A percentile compares a stretch with the other conserved stretches of the same genome.
Conservation (phyloP, 257 asterid genomes). For the Ilex asprella region DNA sequence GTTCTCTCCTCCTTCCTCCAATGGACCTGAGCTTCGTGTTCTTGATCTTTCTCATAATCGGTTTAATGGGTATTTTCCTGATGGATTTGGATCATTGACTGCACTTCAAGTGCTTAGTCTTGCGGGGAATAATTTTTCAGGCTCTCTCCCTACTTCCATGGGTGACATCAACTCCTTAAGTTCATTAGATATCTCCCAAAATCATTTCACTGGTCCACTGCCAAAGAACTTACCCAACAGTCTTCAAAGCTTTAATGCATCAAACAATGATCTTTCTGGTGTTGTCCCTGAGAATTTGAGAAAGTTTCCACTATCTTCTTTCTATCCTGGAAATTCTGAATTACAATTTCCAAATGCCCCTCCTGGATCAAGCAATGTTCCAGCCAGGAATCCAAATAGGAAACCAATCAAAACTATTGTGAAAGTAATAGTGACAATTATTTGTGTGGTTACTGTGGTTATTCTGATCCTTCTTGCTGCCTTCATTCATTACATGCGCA, state of each 20-base stretch:
- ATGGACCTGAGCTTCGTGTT: slow-evolving; percentile 39
- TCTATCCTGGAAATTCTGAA: slow-evolving; percentile 85
- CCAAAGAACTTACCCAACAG: slow-evolving; percentile 52
- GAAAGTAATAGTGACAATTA: slow-evolving; percentile 50
- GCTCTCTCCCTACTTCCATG: slow-evolving; percentile 57
- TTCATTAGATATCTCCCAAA: slow-evolving; percentile 56
- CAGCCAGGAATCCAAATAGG: slow-evolving; percentile 25
- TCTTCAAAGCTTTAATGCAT: slow-evolving; percentile 76
- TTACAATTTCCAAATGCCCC: slow-evolving; percentile 81
- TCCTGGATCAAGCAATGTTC: slow-evolving; percentile 39
- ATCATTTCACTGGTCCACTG: slow-evolving; percentile 64
- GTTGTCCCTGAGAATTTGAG: slow-evolving; percentile 83
- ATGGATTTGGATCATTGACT: slow-evolving; percentile 50
- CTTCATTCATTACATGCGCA: slow-evolving; percentile 38
- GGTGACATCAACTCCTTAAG: slow-evolving; percentile 39
- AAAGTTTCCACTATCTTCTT: slow-evolving; percentile 68
- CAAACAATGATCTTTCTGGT: slow-evolving; percentile 76
- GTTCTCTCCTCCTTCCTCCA: slow-evolving; percentile 41
- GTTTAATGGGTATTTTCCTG: slow-evolving; percentile 53
- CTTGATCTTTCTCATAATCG: slow-evolving; percentile 71
- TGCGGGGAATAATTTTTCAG: slow-evolving; percentile 71
- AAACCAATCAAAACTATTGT: slow-evolving; percentile 36
- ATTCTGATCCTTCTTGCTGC: slow-evolving; percentile 49
- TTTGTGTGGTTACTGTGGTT: slow-evolving; percentile 47
- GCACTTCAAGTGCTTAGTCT: slow-evolving; percentile 54